A percentile compares a stretch with the other conserved stretches of the same genome.
phyloP scores from a whole-genome alignment of 116 monocot genomes.

The Dioscorea cayenensis region DNA sequence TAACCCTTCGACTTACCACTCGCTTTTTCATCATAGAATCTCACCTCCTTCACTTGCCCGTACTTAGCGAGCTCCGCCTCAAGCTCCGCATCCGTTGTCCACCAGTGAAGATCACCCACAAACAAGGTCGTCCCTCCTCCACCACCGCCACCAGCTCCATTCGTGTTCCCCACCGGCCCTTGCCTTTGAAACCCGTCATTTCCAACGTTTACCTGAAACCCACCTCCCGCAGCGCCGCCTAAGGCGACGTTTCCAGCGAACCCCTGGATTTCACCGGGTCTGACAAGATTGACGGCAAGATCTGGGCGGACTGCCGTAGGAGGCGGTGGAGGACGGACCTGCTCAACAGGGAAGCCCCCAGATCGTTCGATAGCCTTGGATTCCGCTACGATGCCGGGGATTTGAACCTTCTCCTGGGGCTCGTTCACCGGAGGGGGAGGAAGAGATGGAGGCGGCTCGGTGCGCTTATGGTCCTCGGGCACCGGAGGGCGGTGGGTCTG shows the following conservation, averaged over 20 bases:
- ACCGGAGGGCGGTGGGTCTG: constrained; percentile 20
- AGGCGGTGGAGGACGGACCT: constrained; percentile 5
- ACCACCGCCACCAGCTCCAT: constrained; percentile 19
- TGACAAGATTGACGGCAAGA: constrained; percentile 2
- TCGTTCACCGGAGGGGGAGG: constrained; percentile 6
- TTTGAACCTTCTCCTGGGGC: constrained; percentile 18
- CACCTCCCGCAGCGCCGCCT: constrained; percentile 15
- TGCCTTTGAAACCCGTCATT: not conserved
- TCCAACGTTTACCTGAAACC: not conserved
- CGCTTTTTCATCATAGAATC: constrained; percentile 71
- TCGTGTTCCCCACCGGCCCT: constrained; percentile 11
- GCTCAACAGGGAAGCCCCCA: not conserved
- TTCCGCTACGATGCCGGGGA: constrained; percentile 16
- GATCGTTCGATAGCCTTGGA: not conserved
- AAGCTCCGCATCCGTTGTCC: constrained; percentile 70
- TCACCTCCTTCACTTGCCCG: constrained; percentile 62
- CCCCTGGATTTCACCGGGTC: constrained; percentile 8
- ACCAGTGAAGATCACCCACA: constrained; percentile 72
- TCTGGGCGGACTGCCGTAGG: constrained; percentile 7
- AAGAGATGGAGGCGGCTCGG: constrained; percentile 3
- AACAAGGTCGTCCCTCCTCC: constrained; percentile 39
- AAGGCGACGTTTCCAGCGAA: constrained; percentile 16
- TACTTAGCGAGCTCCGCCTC: constrained; percentile 61
- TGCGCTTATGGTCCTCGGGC: not conserved
- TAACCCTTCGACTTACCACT: constrained; percentile 74